Conservation (phyloP, 2,329 filamentous ascomycete genomes). For the Aureobasidium namibiae region DNA sequence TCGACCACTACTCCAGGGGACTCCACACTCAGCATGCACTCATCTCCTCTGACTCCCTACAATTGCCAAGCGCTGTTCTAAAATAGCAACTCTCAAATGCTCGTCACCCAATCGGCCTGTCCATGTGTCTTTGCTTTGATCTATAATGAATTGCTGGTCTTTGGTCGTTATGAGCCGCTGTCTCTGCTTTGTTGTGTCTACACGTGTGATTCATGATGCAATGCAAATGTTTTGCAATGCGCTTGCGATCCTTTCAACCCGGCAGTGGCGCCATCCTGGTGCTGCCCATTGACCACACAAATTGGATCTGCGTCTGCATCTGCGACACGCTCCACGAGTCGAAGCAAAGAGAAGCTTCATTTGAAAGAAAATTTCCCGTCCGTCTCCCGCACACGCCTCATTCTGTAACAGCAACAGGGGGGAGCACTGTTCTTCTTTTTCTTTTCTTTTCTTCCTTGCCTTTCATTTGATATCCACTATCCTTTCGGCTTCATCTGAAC, state of each 20-base stretch:
- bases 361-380: conserved; percentile 8
- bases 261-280: conserved; percentile 9
- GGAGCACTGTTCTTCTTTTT: not conserved
- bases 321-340: conserved; percentile 5
- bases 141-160: not conserved
- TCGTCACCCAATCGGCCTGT: not conserved
- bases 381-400: conserved; percentile 4
- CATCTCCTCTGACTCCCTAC: conserved; percentile 1
- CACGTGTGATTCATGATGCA: not conserved
- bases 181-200: not conserved
- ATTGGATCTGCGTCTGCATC: not conserved
- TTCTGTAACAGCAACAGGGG: conserved; percentile 4
- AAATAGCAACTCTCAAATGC: not conserved
- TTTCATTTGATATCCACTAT: not conserved
- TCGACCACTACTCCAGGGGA: not conserved
- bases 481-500: not conserved
- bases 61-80: not conserved
- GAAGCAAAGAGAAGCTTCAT: conserved; percentile 7
- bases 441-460: not conserved
- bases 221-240: not conserved
- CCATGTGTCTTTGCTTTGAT: not conserved
- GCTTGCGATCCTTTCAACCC: not conserved
- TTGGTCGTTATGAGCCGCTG: not conserved
- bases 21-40: not conserved
- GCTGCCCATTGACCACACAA: conserved; percentile 2